Evolutionary conservation across 768 basidiomycete species (phyloP), one percentile per base, ranked within the genome.

Genomic region (Neoboletus brunneissimus): DNA sequence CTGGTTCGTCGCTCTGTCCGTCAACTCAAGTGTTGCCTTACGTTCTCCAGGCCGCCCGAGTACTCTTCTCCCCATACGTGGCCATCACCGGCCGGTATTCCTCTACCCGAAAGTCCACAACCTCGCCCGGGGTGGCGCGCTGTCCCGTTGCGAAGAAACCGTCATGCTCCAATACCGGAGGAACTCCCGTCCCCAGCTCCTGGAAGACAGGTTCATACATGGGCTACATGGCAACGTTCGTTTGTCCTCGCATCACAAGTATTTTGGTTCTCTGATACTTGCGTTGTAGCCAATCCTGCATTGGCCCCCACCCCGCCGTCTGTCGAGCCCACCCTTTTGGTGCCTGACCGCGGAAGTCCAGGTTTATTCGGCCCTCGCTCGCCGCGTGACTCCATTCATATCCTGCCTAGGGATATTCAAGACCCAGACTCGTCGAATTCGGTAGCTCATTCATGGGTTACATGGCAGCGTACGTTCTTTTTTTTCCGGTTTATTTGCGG

Each of bases 291-390:
- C 27, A 77, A 87, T 70, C 82, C 81, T 5, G 62, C 63, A 35
- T 68, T 76, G 41, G 75, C 68, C 22, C 84, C 85, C 4, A 84
- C 85, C 7, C 81, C 86, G n/a, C 77, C 81, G 2, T 76, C 80
- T 3, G 68, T 77, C 35, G 79, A 80, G 51, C 76, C 85, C 16
- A 79, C 76, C 18, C 72, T 86, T 15, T 67, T 82, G 22, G 81
- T 85, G n/a, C 84, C 83, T 25, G 78, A 77, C 10, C 71, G 70
- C 51, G 70, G 72, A 41, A 83, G 79, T 51, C 84, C 82, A 23
- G 87, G 88, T 18, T 68, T 92, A 47, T 91, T 91, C 65, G 89
- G 89, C 23, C 87, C 88, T 25, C 76, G 85, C 35, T 82, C 86
- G 15, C 84, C 83, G 13, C 70, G 77, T 35, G 69, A 68, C 18